These are phyloP conservation scores for Chrysoporthe puriensis DNA, from an alignment of 2,329 filamentous ascomycete species.

Conservation along the genomic window DNA sequence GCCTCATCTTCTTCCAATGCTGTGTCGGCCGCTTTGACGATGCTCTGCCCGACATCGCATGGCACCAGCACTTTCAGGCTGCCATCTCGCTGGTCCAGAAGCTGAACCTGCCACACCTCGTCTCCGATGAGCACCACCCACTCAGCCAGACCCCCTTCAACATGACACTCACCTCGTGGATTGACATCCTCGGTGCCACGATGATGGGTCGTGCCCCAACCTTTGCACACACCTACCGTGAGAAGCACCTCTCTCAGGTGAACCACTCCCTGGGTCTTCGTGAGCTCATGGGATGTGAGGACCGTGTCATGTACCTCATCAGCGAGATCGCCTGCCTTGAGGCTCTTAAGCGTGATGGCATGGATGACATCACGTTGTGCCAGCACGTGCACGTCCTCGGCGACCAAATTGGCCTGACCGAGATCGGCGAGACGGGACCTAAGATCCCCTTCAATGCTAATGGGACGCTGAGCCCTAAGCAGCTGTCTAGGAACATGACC, in stretches of 20 bases:
- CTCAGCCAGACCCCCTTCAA: constrained; percentile 79
- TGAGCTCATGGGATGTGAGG: constrained; percentile 96
- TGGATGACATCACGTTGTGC: constrained; percentile 86
- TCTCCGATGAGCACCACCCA: constrained; percentile 64
- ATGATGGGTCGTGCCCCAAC: constrained; percentile 85
- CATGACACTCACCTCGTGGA: constrained; percentile 94
- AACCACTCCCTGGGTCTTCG: constrained; percentile 72
- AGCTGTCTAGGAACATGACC: constrained; percentile 87
- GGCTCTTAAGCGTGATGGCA: constrained; percentile 78
- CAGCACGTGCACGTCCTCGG: constrained; percentile 87
- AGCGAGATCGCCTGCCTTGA: constrained; percentile 97
- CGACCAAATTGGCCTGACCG: constrained; percentile 81
- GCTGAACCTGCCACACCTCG: constrained; percentile 74
- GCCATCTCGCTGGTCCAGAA: constrained; percentile 83
- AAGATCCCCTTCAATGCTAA: constrained; percentile 67
- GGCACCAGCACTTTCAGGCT: constrained; percentile 96
- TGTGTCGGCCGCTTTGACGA: constrained; percentile 87
- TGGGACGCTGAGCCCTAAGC: constrained; percentile 77
- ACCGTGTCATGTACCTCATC: constrained; percentile 96
- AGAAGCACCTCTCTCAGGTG: constrained; percentile 78
- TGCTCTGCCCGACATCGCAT: constrained; percentile 85
- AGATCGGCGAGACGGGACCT: constrained; percentile 63
- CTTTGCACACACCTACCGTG: constrained; percentile 93
- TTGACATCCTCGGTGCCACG: constrained; percentile 93
- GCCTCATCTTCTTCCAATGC: constrained; percentile 96